Evolutionary conservation across 2,329 filamentous ascomycete species (phyloP).

Genomic region (Alternaria arbusti): DNA sequence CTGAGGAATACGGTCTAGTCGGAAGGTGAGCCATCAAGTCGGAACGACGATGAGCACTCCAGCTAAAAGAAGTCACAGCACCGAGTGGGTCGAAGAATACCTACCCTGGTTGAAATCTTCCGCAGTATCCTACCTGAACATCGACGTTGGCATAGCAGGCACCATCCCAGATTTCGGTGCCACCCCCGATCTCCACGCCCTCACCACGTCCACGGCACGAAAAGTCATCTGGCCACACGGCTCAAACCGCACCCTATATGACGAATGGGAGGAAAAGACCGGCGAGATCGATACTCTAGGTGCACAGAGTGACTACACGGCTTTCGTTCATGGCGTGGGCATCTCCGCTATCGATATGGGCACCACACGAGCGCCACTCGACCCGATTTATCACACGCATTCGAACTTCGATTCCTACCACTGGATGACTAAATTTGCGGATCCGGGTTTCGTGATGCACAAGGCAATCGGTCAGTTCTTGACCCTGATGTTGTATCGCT

Average conservation of each 20-base stretch:
- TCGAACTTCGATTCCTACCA: conserved; percentile 55
- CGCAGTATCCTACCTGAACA: conserved; percentile 57
- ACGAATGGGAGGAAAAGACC: conserved; percentile 48
- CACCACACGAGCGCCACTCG: conserved; percentile 40
- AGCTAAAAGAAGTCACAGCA: conserved; percentile 33
- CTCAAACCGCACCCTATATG: conserved; percentile 52
- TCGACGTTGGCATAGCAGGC: conserved; percentile 55
- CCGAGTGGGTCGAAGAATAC: conserved; percentile 58
- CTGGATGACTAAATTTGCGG: conserved; percentile 59
- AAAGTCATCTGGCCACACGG: conserved; percentile 49
- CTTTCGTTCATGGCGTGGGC: conserved; percentile 52
- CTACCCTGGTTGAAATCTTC: conserved; percentile 54
- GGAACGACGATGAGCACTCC: background rate
- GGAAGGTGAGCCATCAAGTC: conserved; percentile 16
- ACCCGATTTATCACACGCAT: conserved; percentile 56
- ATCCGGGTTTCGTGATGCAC: conserved; percentile 58
- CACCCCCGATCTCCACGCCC: conserved; percentile 49
- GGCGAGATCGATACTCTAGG: conserved; percentile 52
- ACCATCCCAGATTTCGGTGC: conserved; percentile 47
- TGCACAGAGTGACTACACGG: conserved; percentile 54
- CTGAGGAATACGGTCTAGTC: conserved; percentile 48
- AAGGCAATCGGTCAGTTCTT: conserved; percentile 56
- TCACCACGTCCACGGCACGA: conserved; percentile 43
- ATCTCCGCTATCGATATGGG: conserved; percentile 52
- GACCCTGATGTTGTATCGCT: conserved; percentile 50